Conservation (phyloP, 2,329 filamentous ascomycete genomes). For the Bertia moriformis region DNA sequence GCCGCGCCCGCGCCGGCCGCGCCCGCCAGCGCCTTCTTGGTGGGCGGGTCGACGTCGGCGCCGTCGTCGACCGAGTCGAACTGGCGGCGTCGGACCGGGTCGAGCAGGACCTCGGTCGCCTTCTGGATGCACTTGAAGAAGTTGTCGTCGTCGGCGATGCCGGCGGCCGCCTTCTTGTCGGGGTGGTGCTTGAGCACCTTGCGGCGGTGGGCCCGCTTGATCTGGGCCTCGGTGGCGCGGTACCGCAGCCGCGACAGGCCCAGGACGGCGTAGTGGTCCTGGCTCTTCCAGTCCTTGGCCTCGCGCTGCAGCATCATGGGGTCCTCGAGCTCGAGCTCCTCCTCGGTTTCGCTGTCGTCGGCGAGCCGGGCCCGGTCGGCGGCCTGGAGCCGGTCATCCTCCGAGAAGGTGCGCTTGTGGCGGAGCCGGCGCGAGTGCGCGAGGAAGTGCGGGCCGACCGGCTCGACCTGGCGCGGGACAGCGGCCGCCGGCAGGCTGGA, state of each 20-base stretch:
- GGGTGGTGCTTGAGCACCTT: slow-evolving; percentile 98
- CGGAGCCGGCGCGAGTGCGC: slow-evolving; percentile 90
- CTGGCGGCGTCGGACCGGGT: slow-evolving; percentile 83
- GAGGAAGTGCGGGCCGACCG: slow-evolving; percentile 92
- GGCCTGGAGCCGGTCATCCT: slow-evolving; percentile 95
- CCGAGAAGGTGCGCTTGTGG: slow-evolving; percentile 94
- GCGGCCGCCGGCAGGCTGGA: slow-evolving; percentile 63
- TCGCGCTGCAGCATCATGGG: slow-evolving; percentile 81
- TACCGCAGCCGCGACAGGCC: slow-evolving; percentile 84
- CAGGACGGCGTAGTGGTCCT: slow-evolving; percentile 96
- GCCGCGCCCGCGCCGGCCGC: no score
- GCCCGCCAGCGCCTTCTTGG: slow-evolving; percentile 67
- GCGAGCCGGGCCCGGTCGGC: slow-evolving; percentile 90
- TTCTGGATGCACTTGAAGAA: slow-evolving; percentile 99
- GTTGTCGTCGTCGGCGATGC: slow-evolving; percentile 78
- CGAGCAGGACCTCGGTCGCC: slow-evolving; percentile 81
- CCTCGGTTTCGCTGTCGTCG: slow-evolving; percentile 76
- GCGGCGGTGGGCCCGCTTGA: slow-evolving; percentile 97
- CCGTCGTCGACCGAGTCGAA: slow-evolving; percentile 93
- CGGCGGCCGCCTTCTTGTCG: slow-evolving; percentile 92
- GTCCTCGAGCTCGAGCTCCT: slow-evolving; percentile 89
- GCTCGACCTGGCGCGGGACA: slow-evolving; percentile 82
- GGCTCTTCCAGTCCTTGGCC: slow-evolving; percentile 98
- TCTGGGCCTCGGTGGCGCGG: slow-evolving; percentile 90
- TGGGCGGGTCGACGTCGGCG: slow-evolving; percentile 80